Percentiles rank a stretch among this genome's conserved stretches.
These are phyloP conservation scores for Fibroporia radiculosa DNA, from an alignment of 768 basidiomycete genomes.

Conservation along the genomic window DNA sequence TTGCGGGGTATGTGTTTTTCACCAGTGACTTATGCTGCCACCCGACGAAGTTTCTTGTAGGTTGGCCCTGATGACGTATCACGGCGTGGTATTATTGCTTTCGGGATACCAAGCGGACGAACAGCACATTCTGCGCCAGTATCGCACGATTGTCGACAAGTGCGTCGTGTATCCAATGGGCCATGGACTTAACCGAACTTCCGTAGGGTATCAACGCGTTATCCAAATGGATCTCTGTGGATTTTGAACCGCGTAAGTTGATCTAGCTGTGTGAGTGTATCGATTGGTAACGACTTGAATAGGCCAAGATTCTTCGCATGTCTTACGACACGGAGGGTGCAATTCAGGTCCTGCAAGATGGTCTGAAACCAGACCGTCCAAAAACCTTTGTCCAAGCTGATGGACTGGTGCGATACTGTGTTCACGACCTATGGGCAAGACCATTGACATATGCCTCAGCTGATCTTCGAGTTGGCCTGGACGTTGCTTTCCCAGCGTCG, in stretches of 20 bases:
- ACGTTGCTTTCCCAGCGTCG: conserved; percentile 53
- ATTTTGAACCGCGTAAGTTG: conserved; percentile 54
- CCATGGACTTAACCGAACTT: not conserved
- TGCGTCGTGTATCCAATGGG: conserved; percentile 22
- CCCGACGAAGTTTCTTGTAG: conserved; percentile 31
- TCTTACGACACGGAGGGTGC: conserved; percentile 55
- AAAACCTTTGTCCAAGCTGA: conserved; percentile 66
- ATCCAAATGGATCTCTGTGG: conserved; percentile 67
- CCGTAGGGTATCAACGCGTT: conserved; percentile 43
- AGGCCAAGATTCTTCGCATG: conserved; percentile 78
- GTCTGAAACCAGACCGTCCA: conserved; percentile 44
- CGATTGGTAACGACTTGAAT: not conserved
- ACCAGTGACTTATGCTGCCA: no score
- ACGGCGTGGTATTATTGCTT: conserved; percentile 61
- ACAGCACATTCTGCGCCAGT: conserved; percentile 51
- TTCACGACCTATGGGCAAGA: not conserved
- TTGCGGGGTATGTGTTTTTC: conserved; percentile 69
- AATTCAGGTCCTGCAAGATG: conserved; percentile 51
- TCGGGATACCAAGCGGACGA: conserved; percentile 76
- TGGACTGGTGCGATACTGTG: conserved; percentile 38
- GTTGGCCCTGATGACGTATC: conserved; percentile 75
- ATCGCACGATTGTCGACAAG: conserved; percentile 57
- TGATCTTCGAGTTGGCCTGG: conserved; percentile 77
- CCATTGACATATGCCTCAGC: conserved; percentile 28
- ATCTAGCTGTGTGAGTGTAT: not conserved